A percentile compares a stretch with the other conserved stretches of the same genome.
Conservation (phyloP, 176 grass and related monocot species). For the Oryza longistaminata region DNA sequence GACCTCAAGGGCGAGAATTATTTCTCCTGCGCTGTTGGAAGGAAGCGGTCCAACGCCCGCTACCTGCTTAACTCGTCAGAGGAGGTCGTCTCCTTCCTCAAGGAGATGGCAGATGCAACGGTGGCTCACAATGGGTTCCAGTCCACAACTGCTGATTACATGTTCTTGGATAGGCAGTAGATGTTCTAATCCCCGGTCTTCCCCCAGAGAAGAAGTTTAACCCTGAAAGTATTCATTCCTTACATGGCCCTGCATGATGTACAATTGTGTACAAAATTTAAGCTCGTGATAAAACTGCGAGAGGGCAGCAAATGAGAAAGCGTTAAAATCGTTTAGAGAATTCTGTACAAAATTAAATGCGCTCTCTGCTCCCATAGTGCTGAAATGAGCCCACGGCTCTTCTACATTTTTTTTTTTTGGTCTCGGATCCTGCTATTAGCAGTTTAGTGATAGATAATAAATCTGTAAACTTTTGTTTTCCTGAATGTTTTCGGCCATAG, state of each 20-base stretch:
- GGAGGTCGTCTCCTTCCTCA: conserved; percentile 83
- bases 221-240: conserved; percentile 34
- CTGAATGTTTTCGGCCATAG: too few relatives aligned
- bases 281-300: conserved; percentile 33
- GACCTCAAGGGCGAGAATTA: conserved; percentile 99
- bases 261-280: conserved; percentile 49
- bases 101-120: conserved; percentile 58
- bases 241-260: conserved; percentile 35
- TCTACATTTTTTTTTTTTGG: too few relatives aligned
- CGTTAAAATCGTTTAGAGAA: conserved; percentile 7
- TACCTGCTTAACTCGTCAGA: conserved; percentile 85
- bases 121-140: conserved; percentile 7
- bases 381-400: background rate
- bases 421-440: too few relatives aligned
- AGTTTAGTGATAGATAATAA: too few relatives aligned
- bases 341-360: background rate
- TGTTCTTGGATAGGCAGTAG: conserved; percentile 59
- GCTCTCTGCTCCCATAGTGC: background rate
- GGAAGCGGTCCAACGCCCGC: conserved; percentile 86
- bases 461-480: too few relatives aligned
- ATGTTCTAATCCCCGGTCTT: conserved; percentile 7
- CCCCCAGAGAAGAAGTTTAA: conserved; percentile 19
- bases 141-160: conserved; percentile 36
- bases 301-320: conserved; percentile 37
- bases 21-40: conserved; percentile 90